A percentile compares a stretch with the other conserved stretches of the same genome.
Conservation (phyloP, 495 filamentous ascomycete species). For the Penicillium fimorum region DNA sequence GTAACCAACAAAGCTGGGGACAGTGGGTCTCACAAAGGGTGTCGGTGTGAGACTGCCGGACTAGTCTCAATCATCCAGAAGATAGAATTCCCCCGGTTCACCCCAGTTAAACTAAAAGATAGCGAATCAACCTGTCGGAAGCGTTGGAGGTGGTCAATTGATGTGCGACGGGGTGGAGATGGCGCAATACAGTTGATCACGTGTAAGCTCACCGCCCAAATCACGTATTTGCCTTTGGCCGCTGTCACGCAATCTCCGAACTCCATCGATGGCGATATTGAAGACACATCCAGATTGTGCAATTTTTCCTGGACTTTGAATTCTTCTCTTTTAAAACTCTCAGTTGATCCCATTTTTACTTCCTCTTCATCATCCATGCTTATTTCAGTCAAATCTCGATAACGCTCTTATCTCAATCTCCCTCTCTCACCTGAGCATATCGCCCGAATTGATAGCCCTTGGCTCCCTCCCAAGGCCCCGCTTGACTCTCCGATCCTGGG, state of each 20-base stretch:
- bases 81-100: background rate
- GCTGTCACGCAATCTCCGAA: conserved; percentile 6
- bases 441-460: background rate
- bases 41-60: background rate
- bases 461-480: no score
- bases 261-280: conserved; percentile 7
- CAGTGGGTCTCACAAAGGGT: conserved; percentile 2
- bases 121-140: conserved; percentile 6
- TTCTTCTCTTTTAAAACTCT: background rate
- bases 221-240: conserved; percentile 3
- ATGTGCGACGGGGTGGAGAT: conserved; percentile 6
- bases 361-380: background rate
- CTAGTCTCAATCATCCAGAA: background rate
- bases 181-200: conserved; percentile 11
- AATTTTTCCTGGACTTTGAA: background rate
- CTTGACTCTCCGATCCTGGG: background rate
- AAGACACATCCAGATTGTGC: conserved; percentile 6
- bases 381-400: background rate
- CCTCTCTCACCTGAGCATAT: conserved; percentile 3
- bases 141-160: conserved; percentile 1
- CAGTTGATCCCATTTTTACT: background rate
- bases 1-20: conserved; percentile 1
- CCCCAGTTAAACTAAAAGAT: background rate
- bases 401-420: background rate
- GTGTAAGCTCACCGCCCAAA: conserved; percentile 1